Percentiles rank a stretch among this genome's conserved stretches.
Evolutionary conservation across 495 filamentous ascomycete genomes (phyloP).

Genomic region (Aspergillus ostianus): DNA sequence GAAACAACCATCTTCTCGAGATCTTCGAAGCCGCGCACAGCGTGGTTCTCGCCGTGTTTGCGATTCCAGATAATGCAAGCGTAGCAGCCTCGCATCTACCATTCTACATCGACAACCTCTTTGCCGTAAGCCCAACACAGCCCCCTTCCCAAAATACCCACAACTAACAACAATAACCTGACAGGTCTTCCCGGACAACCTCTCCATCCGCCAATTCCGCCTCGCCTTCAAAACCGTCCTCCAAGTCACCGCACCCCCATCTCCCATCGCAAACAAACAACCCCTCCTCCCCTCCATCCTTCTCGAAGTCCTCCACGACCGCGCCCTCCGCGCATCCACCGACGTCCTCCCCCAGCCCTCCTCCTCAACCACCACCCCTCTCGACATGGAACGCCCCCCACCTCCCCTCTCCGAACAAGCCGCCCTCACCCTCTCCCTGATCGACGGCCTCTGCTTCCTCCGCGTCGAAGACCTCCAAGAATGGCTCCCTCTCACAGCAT

Average conservation of each 20-base stretch:
- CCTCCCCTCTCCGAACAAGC: constrained; percentile 74
- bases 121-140: constrained; percentile 50
- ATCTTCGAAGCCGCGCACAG: constrained; percentile 94
- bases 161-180: constrained; percentile 6
- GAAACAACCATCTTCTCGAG: constrained; percentile 61
- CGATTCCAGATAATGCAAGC: constrained; percentile 70
- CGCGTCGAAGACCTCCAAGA: constrained; percentile 67
- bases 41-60: constrained; percentile 77
- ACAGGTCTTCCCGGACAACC: constrained; percentile 72
- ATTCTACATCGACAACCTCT: constrained; percentile 82
- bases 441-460: constrained; percentile 80
- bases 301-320: constrained; percentile 75
- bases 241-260: constrained; percentile 81
- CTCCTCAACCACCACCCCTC: constrained; percentile 26
- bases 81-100: constrained; percentile 73
- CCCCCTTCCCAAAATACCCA: background rate
- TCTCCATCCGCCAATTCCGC: constrained; percentile 87
- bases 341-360: constrained; percentile 40
- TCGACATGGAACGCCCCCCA: constrained; percentile 24
- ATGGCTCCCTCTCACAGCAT: constrained; percentile 71
- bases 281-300: constrained; percentile 75
- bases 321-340: constrained; percentile 56
- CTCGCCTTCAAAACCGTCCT: constrained; percentile 90
- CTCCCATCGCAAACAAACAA: constrained; percentile 64
- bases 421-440: constrained; percentile 71